A percentile compares a stretch with the other conserved stretches of the same genome.
Conservation (phyloP, 139 green algal genomes). For the Asterochloris erici region DNA sequence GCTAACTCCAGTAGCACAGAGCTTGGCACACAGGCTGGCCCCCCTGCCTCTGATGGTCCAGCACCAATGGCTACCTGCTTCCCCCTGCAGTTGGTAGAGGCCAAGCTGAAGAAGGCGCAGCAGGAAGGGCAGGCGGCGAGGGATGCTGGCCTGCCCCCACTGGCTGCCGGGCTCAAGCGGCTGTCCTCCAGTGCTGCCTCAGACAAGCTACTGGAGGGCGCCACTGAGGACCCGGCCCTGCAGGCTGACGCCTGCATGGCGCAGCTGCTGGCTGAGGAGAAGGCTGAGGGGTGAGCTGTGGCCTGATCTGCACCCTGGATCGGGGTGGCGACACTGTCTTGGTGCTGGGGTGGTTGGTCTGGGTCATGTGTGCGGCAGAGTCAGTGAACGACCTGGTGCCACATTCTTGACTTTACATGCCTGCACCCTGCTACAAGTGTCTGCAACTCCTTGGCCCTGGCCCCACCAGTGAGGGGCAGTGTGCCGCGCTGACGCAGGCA, state of each 20-base stretch:
- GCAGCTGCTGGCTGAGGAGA: slow-evolving; percentile 33
- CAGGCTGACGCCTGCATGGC: slow-evolving; percentile 55
- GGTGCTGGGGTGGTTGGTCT: too few relatives aligned
- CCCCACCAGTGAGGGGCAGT: too few relatives aligned
- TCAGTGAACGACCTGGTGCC: too few relatives aligned
- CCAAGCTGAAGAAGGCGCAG: slow-evolving; percentile 52
- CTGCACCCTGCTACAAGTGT: too few relatives aligned
- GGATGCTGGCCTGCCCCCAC: slow-evolving; percentile 8
- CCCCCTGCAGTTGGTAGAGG: slow-evolving; percentile 50
- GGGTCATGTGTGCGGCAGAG: too few relatives aligned
- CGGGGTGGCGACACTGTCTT: too few relatives aligned
- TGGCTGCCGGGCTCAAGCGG: not conserved
- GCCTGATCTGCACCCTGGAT: too few relatives aligned
- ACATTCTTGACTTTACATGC: too few relatives aligned
- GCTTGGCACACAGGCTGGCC: not conserved
- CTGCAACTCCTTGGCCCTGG: too few relatives aligned
- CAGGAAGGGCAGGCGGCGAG: slow-evolving; percentile 39
- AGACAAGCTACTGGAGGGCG: slow-evolving; percentile 3
- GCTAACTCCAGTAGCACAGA: not conserved
- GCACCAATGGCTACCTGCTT: not conserved
- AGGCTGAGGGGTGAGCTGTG: too few relatives aligned
- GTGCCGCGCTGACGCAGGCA: too few relatives aligned
- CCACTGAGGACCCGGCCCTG: slow-evolving; percentile 1
- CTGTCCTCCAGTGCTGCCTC: too few relatives aligned
- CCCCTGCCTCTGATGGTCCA: not conserved